Evolutionary conservation across 768 basidiomycete genomes (phyloP).

Genomic region (Xanthoconium purpureum): DNA sequence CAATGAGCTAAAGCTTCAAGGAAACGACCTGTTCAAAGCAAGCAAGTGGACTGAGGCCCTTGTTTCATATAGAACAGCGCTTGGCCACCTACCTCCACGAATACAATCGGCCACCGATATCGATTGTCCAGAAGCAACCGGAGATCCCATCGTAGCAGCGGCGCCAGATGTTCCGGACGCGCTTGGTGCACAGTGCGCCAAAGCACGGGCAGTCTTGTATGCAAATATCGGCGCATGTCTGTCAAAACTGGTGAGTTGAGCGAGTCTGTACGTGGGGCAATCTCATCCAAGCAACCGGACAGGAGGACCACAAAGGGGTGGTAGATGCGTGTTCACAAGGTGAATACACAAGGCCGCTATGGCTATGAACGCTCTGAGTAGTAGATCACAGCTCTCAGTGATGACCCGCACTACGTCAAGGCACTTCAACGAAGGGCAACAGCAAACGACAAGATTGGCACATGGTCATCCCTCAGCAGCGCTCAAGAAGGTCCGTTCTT

Average conservation of each 20-base stretch:
- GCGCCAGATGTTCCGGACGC: constrained; percentile 25
- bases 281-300: constrained; percentile 3
- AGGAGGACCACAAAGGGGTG: constrained; percentile 79
- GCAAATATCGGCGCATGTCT: constrained; percentile 90
- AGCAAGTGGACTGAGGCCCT: constrained; percentile 69
- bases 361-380: background rate
- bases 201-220: constrained; percentile 68
- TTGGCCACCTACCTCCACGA: constrained; percentile 62
- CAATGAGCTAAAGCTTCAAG: constrained; percentile 65
- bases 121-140: constrained; percentile 17
- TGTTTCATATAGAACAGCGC: constrained; percentile 61
- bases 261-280: background rate
- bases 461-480: constrained; percentile 79
- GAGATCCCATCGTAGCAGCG: background rate
- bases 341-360: constrained; percentile 13
- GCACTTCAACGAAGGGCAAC: constrained; percentile 85
- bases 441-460: constrained; percentile 74
- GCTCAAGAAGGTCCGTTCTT: constrained; percentile 73
- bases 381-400: constrained; percentile 62
- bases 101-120: constrained; percentile 20
- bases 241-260: constrained; percentile 63
- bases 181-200: constrained; percentile 47
- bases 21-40: constrained; percentile 70
- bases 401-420: constrained; percentile 84
- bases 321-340: constrained; percentile 82